A percentile compares a stretch with the other conserved stretches of the same genome.
Conservation (phyloP, 1,284 basidiomycete species). For the Ustilago nuda region DNA sequence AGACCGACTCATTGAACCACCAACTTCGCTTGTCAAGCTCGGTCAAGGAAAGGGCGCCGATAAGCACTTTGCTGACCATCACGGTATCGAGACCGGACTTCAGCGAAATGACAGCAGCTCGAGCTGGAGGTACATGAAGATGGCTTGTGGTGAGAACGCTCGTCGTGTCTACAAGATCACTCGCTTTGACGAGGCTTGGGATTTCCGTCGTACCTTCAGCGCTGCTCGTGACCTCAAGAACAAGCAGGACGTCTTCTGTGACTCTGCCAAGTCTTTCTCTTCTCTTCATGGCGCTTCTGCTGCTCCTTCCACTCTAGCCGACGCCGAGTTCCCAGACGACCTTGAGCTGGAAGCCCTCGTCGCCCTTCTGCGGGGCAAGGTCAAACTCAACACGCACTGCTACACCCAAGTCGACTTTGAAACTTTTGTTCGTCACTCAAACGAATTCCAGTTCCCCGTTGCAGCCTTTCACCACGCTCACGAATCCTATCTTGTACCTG, state of each 20-base stretch:
- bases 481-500: conserved; percentile 85
- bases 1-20: conserved; percentile 61
- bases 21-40: conserved; percentile 48
- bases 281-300: conserved; percentile 65
- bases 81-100: conserved; percentile 44
- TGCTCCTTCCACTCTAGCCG: conserved; percentile 75
- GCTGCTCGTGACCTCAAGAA: conserved; percentile 80
- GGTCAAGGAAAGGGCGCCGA: conserved; percentile 41
- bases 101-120: conserved; percentile 51
- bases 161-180: conserved; percentile 71
- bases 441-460: conserved; percentile 80
- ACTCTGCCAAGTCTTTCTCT: conserved; percentile 24
- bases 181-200: conserved; percentile 75
- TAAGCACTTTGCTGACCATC: neutral
- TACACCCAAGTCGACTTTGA: conserved; percentile 78
- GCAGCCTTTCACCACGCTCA: conserved; percentile 83
- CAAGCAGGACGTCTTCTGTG: conserved; percentile 80
- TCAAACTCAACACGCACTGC: conserved; percentile 72
- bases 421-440: conserved; percentile 74
- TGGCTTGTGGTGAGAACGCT: conserved; percentile 73
- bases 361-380: conserved; percentile 83
- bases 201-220: conserved; percentile 76
- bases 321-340: conserved; percentile 78
- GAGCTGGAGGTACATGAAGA: conserved; percentile 62
- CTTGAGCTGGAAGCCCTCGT: conserved; percentile 86